These are phyloP conservation scores for Yarrowia galli DNA, from an alignment of 1,139 yeast species.

Conservation along the genomic window DNA sequence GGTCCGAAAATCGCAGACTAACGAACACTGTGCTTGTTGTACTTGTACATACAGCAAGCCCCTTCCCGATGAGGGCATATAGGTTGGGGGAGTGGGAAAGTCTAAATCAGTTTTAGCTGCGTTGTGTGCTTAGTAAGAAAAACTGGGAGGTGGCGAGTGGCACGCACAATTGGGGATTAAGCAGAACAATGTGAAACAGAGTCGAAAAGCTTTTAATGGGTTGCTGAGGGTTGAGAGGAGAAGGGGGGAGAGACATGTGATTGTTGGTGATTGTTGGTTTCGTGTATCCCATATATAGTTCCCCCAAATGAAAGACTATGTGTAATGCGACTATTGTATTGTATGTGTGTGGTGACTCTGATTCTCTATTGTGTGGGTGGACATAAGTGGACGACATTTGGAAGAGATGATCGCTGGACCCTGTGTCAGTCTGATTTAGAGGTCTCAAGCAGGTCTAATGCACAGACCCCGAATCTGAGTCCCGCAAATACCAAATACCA, in stretches of 20 bases:
- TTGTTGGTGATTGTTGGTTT: too few relatives aligned
- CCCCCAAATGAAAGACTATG: conserved; percentile 17
- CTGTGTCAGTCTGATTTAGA: conserved; percentile 6
- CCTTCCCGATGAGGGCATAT: not conserved
- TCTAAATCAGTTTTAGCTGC: not conserved
- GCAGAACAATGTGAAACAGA: not conserved
- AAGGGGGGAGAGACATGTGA: too few relatives aligned
- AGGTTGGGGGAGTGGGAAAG: not conserved
- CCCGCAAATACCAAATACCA: conserved; percentile 1
- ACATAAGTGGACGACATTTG: conserved; percentile 8
- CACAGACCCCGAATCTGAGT: not conserved
- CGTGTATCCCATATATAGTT: not conserved
- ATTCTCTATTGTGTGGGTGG: conserved; percentile 8
- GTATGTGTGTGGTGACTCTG: too few relatives aligned
- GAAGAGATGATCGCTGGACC: conserved; percentile 32
- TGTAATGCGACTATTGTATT: not conserved
- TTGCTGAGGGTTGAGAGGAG: not conserved
- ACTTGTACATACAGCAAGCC: not conserved
- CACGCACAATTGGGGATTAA: not conserved
- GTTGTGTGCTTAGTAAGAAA: not conserved
- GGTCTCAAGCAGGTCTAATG: not conserved
- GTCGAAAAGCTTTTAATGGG: not conserved
- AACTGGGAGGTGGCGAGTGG: not conserved
- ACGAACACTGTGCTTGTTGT: too few relatives aligned
- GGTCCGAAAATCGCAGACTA: not conserved